These are phyloP conservation scores for Balakata baccata DNA, from an alignment of 345 rosid genomes.

Conservation along the genomic window DNA sequence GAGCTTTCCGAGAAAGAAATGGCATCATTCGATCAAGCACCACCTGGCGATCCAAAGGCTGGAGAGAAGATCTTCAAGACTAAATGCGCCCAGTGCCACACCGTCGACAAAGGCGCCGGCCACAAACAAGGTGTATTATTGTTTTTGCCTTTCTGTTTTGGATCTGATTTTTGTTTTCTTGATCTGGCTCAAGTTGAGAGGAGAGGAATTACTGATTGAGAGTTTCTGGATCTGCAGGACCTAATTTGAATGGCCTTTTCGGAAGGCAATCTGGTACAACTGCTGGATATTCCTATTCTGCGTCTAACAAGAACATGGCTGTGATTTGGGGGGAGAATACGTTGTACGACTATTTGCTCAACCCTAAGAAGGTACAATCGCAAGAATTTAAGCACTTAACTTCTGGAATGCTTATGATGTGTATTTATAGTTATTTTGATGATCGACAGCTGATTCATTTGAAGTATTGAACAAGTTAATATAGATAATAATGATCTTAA, in stretches of 20 bases:
- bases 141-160: neutral
- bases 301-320: constrained; percentile 88
- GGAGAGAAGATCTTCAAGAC: constrained; percentile 91
- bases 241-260: constrained; percentile 80
- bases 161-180: neutral
- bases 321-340: constrained; percentile 84
- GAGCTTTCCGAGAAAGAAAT: constrained; percentile 24
- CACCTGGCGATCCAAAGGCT: constrained; percentile 60
- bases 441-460: too few species aligned
- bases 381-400: too few species aligned
- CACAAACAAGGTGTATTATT: constrained; percentile 72
- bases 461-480: too few species aligned
- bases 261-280: constrained; percentile 90
- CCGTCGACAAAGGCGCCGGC: constrained; percentile 94
- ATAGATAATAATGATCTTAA: too few species aligned
- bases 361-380: constrained; percentile 71
- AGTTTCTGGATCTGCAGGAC: constrained; percentile 46
- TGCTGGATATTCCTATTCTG: constrained; percentile 82
- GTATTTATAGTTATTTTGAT: too few species aligned
- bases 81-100: constrained; percentile 85
- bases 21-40: constrained; percentile 87
- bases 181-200: too few species aligned
- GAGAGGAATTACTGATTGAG: neutral
- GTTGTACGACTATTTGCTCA: constrained; percentile 76
- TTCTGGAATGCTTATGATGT: too few species aligned